phyloP scores from a whole-genome alignment of 163 green algal species.

The Smithsoniella earleae region DNA sequence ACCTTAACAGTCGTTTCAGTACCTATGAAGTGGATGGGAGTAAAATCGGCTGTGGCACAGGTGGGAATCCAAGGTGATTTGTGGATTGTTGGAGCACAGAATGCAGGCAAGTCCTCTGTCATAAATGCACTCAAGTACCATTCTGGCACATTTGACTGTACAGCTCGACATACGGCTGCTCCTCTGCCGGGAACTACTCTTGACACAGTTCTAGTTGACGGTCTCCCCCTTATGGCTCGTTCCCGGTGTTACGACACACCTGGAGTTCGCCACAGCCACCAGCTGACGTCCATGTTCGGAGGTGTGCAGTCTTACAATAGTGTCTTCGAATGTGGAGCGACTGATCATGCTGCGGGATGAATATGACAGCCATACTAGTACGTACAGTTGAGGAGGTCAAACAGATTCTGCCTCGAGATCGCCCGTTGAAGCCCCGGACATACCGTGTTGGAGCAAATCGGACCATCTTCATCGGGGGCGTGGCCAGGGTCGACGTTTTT shows the following conservation, averaged over 20 bases:
- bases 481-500: conserved; percentile 80
- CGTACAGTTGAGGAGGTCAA: conserved; percentile 30
- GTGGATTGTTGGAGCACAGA: conserved; percentile 81
- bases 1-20: too few species aligned
- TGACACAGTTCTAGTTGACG: conserved; percentile 72
- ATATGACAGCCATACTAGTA: too few species aligned
- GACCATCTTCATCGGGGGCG: conserved; percentile 67
- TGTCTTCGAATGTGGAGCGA: too few species aligned
- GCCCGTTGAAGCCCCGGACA: conserved; percentile 69
- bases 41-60: too few species aligned
- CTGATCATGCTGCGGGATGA: too few species aligned
- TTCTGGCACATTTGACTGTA: conserved; percentile 39
- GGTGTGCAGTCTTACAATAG: conserved; percentile 34
- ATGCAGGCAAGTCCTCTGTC: conserved; percentile 88
- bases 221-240: conserved; percentile 60
- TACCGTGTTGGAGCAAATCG: conserved; percentile 67
- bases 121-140: conserved; percentile 79
- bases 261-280: conserved; percentile 77
- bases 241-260: conserved; percentile 83
- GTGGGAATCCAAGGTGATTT: conserved; percentile 62
- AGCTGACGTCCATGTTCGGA: conserved; percentile 76
- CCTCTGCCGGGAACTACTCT: conserved; percentile 88
- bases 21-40: too few species aligned
- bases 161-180: conserved; percentile 62
- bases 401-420: conserved; percentile 58